Base-by-base conservation (phyloP, 2,329 filamentous ascomycete genomes). In the Emergomyces pasteurianus region DNA sequence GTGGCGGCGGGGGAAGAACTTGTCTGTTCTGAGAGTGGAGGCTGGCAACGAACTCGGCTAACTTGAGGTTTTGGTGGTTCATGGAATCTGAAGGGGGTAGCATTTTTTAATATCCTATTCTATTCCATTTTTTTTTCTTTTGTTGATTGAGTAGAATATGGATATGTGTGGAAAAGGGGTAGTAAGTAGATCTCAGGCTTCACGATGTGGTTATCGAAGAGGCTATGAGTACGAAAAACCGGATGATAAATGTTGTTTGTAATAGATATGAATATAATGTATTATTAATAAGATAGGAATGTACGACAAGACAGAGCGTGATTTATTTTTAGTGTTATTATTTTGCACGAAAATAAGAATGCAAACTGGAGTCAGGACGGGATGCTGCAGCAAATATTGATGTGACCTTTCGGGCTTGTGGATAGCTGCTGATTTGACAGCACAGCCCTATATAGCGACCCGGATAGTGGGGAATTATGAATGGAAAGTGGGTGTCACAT, bases 51-150 rank as follows among this genome's bases (percentile, higher is more conserved):
- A 62, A 63, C 58, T 69, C 68, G 14, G 65, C 65, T 23, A 70
- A 65, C 59, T 71, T 72, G 43, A 67, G 65, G 47, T 61, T 63
- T n/a, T 69, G 67, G 26, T 72, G 68, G 23, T 64, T 63, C 36
- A 71, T 60, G 23, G 66, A 66, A 36, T 71, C 67, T n/a, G 68
- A 68, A 40, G 68, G 67, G n/a, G 69, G 69, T 23, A 66, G 56
- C 69, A 73, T 72, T 34, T 40, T 65, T 46, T 14, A 36, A 31
- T 3, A 31, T 3, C 3, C 3, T 3, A 31, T 31, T 31, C n/a
- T 31, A 31, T 31, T 7, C 3, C 3, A 3, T 31, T 31, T 3
- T 31, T 31, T 23, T 23, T 47, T 21, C 14, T 16, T 18, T 28
- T 10, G 47, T 43, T 36, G 46, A 3, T 47, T 36, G 14, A 46